Percentiles rank a stretch among this genome's conserved stretches.
These are phyloP conservation scores for Brassica cretica DNA, from an alignment of 345 rosid genomes.

Conservation along the genomic window DNA sequence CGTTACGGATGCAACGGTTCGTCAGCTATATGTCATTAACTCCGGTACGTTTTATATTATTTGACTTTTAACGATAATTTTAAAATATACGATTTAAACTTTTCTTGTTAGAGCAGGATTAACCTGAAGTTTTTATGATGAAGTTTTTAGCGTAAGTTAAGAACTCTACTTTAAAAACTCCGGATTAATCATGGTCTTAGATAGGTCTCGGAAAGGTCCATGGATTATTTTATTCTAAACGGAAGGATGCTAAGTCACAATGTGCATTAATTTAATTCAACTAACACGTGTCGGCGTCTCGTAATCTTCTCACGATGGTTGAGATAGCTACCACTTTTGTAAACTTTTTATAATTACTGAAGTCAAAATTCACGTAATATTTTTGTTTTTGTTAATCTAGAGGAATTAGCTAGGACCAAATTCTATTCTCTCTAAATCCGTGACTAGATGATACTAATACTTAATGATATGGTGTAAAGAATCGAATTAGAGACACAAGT, in stretches of 20 bases:
- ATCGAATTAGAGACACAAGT: too few species aligned
- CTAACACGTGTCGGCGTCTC: not conserved
- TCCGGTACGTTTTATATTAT: constrained; percentile 20
- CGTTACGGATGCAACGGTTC: constrained; percentile 24
- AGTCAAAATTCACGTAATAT: not conserved
- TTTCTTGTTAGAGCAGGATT: not conserved
- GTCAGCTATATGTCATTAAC: constrained; percentile 33
- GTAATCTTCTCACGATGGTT: not conserved
- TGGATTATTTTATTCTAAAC: not conserved
- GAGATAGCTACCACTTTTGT: constrained; percentile 3
- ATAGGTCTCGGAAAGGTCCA: constrained; percentile 20
- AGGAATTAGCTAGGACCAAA: not conserved
- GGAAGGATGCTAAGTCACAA: constrained; percentile 12
- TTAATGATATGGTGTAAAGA: not conserved
- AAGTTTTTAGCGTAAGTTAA: too few species aligned
- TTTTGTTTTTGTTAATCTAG: too few species aligned
- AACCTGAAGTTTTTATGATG: too few species aligned
- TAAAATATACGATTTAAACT: not conserved
- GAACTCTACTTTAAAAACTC: too few species aligned
- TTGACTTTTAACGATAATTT: constrained; percentile 31
- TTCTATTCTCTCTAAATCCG: not conserved
- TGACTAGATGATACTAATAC: not conserved
- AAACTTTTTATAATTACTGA: not conserved
- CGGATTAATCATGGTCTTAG: too few species aligned
- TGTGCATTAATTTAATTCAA: not conserved